Evolutionary conservation across 331 rosid species (phyloP).

Genomic region (Dryas integrifolia): DNA sequence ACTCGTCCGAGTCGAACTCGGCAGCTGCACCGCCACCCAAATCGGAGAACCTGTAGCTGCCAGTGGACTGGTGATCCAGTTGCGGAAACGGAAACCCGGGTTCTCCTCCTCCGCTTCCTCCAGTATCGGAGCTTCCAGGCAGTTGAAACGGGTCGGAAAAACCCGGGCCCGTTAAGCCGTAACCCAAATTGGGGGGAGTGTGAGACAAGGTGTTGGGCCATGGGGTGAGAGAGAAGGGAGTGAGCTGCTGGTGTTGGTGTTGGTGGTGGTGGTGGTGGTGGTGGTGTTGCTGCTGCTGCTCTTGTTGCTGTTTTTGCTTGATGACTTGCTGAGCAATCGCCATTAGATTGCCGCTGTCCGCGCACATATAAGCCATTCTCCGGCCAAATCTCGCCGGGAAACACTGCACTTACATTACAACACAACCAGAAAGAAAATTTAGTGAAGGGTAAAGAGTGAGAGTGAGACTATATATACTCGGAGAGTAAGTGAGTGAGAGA

Average conservation of each 20-base stretch:
- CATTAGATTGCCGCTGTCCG: conserved; percentile 95
- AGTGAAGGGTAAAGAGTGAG: not conserved
- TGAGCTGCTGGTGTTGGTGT: conserved; percentile 46
- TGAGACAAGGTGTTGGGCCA: conserved; percentile 49
- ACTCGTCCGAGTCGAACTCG: conserved; percentile 84
- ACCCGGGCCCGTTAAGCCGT: conserved; percentile 44
- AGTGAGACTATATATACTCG: not conserved
- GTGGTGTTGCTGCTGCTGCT: conserved; percentile 59
- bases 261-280: conserved; percentile 27
- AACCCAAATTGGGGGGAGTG: conserved; percentile 40
- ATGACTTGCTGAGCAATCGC: conserved; percentile 98
- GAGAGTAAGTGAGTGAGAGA: not conserved
- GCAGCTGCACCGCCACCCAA: conserved; percentile 47
- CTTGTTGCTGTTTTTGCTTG: conserved; percentile 86
- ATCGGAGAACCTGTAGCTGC: conserved; percentile 61
- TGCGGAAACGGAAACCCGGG: conserved; percentile 64
- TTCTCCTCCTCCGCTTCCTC: conserved; percentile 33
- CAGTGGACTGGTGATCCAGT: conserved; percentile 54
- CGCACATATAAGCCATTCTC: conserved; percentile 89
- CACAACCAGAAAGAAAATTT: not conserved
- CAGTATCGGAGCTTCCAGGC: conserved; percentile 46
- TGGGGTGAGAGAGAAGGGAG: conserved; percentile 53
- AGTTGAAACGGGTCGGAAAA: conserved; percentile 78
- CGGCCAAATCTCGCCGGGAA: conserved; percentile 35
- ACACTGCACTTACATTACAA: conserved; percentile 49